Conservation (phyloP, 2,329 filamentous ascomycete genomes). For the Alternaria sp. region DNA sequence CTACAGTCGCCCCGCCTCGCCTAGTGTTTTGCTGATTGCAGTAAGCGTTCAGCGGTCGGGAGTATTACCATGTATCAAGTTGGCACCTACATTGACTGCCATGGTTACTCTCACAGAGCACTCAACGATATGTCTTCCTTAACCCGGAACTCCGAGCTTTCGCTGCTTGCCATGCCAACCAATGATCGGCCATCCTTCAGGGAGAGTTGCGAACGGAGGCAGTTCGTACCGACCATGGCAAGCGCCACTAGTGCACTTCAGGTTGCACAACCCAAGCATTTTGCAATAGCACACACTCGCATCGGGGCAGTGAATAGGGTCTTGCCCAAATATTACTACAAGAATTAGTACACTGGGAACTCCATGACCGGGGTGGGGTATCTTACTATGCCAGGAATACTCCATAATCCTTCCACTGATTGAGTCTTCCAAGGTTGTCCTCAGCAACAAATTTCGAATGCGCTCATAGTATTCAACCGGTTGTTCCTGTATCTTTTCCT, state of each 20-base stretch:
- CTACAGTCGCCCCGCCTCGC: neutral
- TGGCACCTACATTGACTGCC: neutral
- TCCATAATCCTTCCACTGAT: neutral
- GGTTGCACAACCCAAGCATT: neutral
- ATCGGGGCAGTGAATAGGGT: neutral
- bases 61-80: neutral
- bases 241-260: neutral
- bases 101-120: neutral
- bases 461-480: neutral
- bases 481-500: neutral
- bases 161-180: neutral
- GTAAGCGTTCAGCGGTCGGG: neutral
- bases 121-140: neutral
- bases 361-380: neutral
- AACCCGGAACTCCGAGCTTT: neutral
- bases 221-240: neutral
- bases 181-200: neutral
- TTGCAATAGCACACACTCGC: neutral
- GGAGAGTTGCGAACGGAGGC: neutral
- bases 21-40: neutral
- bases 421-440: neutral
- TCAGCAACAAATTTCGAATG: neutral
- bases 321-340: neutral
- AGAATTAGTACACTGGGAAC: neutral
- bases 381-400: neutral